Conservation (phyloP, 1,139 yeast genomes). For the Sugiyamaella castrensis region DNA sequence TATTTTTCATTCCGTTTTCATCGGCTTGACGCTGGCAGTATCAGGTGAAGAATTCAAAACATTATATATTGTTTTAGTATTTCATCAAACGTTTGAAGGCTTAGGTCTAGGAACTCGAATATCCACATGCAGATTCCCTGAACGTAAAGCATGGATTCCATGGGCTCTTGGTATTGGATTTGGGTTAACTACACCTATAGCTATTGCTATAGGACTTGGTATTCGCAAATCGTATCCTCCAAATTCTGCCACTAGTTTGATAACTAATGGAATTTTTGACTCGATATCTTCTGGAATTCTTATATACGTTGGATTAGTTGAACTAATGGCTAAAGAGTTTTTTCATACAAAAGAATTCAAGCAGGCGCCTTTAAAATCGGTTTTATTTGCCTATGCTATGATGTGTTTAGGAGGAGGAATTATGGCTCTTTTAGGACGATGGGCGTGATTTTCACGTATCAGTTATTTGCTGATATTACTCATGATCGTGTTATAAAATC, state of each 20-base stretch:
- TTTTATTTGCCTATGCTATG: slow-evolving; percentile 37
- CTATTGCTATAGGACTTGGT: slow-evolving; percentile 84
- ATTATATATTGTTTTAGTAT: slow-evolving; percentile 73
- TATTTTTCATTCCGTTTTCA: slow-evolving; percentile 75
- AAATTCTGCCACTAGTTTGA: slow-evolving; percentile 57
- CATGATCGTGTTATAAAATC: too few species aligned
- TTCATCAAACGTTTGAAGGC: slow-evolving; percentile 94
- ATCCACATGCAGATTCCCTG: slow-evolving; percentile 70
- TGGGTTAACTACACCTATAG: slow-evolving; percentile 76
- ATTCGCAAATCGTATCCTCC: slow-evolving; percentile 64
- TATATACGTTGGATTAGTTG: slow-evolving; percentile 81
- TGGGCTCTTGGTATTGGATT: slow-evolving; percentile 59
- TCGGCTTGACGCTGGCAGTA: slow-evolving; percentile 71
- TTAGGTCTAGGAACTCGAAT: slow-evolving; percentile 86
- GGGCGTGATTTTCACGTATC: too few species aligned
- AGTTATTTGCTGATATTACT: too few species aligned
- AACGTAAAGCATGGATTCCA: slow-evolving; percentile 48
- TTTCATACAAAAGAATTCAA: slow-evolving; percentile 45
- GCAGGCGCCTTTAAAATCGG: slow-evolving; percentile 34
- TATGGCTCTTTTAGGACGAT: slow-evolving; percentile 82
- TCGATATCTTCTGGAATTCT: slow-evolving; percentile 82
- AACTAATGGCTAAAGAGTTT: slow-evolving; percentile 86
- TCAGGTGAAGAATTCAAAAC: slow-evolving; percentile 73
- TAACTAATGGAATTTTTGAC: slow-evolving; percentile 78
- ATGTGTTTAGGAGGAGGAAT: slow-evolving; percentile 72